These are phyloP conservation scores for Amphicarpaea edgeworthii DNA, from an alignment of 306 rosid genomes.

Conservation along the genomic window DNA sequence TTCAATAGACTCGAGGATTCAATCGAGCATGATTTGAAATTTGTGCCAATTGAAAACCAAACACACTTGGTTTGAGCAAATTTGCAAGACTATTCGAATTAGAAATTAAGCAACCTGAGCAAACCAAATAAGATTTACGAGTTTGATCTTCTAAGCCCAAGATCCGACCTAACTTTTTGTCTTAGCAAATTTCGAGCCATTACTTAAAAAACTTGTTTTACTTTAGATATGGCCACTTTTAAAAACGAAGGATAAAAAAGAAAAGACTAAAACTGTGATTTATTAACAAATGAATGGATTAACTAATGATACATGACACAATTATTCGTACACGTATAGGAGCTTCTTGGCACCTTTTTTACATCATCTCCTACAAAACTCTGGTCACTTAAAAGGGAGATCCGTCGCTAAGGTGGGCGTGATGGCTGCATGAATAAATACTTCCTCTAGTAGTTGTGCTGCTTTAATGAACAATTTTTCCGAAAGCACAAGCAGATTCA, in stretches of 20 bases:
- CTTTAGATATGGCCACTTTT: not conserved
- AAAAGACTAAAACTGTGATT: not conserved
- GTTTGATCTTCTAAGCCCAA: too few relatives aligned
- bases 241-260: not conserved
- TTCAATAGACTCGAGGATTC: too few relatives aligned
- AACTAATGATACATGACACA: conserved; percentile 49
- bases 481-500: conserved; percentile 76
- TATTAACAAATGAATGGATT: conserved; percentile 50
- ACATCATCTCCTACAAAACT: conserved; percentile 56
- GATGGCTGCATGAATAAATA: conserved; percentile 21
- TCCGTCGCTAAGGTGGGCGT: conserved; percentile 37
- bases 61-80: too few relatives aligned
- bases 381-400: conserved; percentile 36
- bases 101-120: too few relatives aligned
- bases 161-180: not conserved
- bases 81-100: too few relatives aligned
- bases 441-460: conserved; percentile 42
- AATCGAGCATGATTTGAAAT: too few relatives aligned
- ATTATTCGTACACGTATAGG: conserved; percentile 40
- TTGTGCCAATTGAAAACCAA: too few relatives aligned
- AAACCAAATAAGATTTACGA: too few relatives aligned
- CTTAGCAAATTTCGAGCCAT: not conserved
- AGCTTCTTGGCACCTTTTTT: conserved; percentile 44
- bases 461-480: conserved; percentile 44
- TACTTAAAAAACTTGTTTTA: too few relatives aligned